Base-by-base conservation (phyloP, 1,284 basidiomycete species). In the Boletus austroedulis region DNA sequence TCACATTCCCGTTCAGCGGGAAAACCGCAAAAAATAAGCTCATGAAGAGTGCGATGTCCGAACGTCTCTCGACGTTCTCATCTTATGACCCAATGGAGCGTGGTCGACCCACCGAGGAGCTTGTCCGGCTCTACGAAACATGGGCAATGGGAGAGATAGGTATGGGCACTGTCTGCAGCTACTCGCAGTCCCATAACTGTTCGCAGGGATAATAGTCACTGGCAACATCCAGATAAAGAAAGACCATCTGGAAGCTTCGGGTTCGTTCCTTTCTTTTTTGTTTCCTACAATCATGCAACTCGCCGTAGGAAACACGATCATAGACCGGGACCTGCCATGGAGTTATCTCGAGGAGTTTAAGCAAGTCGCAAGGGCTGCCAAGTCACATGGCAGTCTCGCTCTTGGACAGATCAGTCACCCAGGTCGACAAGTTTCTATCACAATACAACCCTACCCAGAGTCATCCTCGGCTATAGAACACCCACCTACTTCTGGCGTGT, bases 31-130 rank as follows among this genome's bases (percentile, higher is more conserved):
- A 62, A 58, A 72, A 72, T 57, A 75, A 56, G 53, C n/a, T 72
- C 50, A 62, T 72, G 72, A 72, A 72, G 59, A 74, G 73, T 53
- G 70, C 70, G 1, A 72, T 72, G 70, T 72, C 70, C 8, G 70
- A 72, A 48, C 70, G 70, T 11, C 68, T 72, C 41, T 71, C 70
- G 2, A 75, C 73, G 0, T 72, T 72, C 47, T 72, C 73, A 1
- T 48, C 67, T 12, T 62, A 57, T 31, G 69, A 75, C 46, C 72
- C 70, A 3, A 57, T 40, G 53, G 64, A 71, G 1, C 72, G 70
- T 15, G 70, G 70, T n/a, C 67, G 59, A 23, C 70, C 70, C 26
- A 75, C 70, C 3, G 73, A 75, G 26, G 70, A 72, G 51, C 71
- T 72, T 17, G 41, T 70, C 28, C 66, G 70, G 24, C 70, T 75